phyloP scores from a whole-genome alignment of 306 rosid genomes.

The Begonia masoniana region DNA sequence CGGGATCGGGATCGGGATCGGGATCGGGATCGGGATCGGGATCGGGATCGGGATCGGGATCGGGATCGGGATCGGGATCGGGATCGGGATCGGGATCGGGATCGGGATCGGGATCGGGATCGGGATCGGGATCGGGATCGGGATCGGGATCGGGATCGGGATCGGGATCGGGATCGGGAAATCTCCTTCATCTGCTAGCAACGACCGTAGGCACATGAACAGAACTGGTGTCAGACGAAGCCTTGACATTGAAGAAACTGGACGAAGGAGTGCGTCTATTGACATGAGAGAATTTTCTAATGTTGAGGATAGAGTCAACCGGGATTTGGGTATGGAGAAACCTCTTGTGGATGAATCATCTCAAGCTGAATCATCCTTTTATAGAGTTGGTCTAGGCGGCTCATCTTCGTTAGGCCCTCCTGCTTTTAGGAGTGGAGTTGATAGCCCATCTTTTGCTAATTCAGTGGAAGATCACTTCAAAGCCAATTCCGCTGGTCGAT shows the following conservation, averaged over 20 bases:
- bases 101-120: too few species aligned
- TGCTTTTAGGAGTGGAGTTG: conserved; percentile 60
- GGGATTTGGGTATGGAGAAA: neutral
- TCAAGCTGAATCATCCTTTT: neutral
- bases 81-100: too few species aligned
- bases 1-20: too few species aligned
- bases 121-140: too few species aligned
- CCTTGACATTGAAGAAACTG: neutral
- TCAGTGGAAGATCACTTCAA: conserved; percentile 77
- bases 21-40: too few species aligned
- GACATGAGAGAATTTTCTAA: neutral
- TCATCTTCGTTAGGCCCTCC: neutral
- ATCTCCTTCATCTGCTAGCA: neutral
- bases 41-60: too few species aligned
- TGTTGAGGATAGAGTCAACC: neutral
- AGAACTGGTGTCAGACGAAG: neutral
- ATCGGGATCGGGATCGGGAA: too few species aligned
- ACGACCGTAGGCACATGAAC: neutral
- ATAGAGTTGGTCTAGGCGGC: neutral
- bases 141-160: too few species aligned
- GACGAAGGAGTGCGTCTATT: neutral
- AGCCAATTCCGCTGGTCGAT: conserved; percentile 62
- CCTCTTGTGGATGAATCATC: neutral
- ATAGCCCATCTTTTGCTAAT: conserved; percentile 60
- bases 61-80: too few species aligned